Conservation (phyloP, 2,329 filamentous ascomycete species). For the Rasamsonia emersonii region DNA sequence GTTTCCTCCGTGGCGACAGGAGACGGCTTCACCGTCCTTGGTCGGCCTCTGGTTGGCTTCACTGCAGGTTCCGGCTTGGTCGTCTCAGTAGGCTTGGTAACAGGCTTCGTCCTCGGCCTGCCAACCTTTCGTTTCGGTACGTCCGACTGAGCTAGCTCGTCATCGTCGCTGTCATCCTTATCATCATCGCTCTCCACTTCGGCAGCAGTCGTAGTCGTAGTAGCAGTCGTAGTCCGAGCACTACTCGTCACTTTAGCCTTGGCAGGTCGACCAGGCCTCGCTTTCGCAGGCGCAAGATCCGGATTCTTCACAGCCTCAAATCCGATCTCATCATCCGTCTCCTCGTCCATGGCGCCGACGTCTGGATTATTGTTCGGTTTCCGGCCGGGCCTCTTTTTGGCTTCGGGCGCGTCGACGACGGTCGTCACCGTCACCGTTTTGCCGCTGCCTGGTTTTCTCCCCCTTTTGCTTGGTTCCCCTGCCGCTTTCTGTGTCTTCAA, state of each 20-base stretch:
- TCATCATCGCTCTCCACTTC: too few species aligned
- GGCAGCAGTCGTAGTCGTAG: too few species aligned
- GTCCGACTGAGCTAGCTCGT: constrained; percentile 17
- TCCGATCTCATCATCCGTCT: constrained; percentile 15
- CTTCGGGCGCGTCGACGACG: too few species aligned
- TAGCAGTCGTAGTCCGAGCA: constrained; percentile 1
- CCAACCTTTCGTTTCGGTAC: constrained; percentile 15
- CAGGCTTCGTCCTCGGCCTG: constrained; percentile 12
- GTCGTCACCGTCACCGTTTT: too few species aligned
- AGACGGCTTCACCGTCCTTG: constrained; percentile 14
- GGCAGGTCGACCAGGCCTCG: constrained; percentile 8
- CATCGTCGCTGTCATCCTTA: constrained; percentile 14
- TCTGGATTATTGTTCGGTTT: too few species aligned
- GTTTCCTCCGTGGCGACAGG: constrained; percentile 8
- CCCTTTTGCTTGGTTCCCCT: too few species aligned
- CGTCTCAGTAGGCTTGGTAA: constrained; percentile 8
- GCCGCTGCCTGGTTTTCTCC: too few species aligned
- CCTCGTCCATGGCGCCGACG: constrained; percentile 2
- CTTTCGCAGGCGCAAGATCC: constrained; percentile 8
- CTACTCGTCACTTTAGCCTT: constrained; percentile 8
- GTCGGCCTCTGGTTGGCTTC: constrained; percentile 19
- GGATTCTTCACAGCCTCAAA: constrained; percentile 9
- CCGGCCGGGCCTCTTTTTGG: too few species aligned
- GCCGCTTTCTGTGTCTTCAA: too few species aligned
- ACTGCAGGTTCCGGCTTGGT: constrained; percentile 7